Conservation (phyloP, 2,329 filamentous ascomycete genomes). For the Botrytis medusae region DNA sequence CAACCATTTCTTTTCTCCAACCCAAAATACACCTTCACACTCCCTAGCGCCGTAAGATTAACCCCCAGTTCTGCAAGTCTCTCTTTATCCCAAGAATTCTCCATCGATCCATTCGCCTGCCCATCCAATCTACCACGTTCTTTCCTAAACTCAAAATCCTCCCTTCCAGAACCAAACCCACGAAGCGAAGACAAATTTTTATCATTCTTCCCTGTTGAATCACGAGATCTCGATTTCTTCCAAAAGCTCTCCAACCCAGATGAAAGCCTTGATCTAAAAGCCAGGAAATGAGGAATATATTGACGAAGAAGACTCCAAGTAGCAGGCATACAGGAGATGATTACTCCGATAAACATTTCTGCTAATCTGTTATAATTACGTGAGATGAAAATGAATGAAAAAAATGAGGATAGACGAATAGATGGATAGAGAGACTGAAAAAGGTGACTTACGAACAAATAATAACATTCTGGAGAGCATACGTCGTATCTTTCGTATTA, state of each 20-base stretch:
- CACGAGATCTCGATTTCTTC: neutral
- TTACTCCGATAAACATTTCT: neutral
- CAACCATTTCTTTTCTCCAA: neutral
- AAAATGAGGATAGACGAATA: too few species aligned
- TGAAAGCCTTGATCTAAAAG: neutral
- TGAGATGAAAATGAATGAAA: too few species aligned
- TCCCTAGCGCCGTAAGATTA: neutral
- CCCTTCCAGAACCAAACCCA: neutral
- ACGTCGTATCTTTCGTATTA: neutral
- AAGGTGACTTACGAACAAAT: neutral
- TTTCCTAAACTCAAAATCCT: neutral
- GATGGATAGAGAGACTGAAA: too few species aligned
- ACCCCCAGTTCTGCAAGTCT: neutral
- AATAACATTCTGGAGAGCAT: neutral
- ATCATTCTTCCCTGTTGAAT: neutral
- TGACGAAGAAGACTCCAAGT: neutral
- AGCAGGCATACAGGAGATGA: neutral
- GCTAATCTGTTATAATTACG: too few species aligned
- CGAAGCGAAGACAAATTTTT: accelerated
- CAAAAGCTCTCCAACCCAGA: neutral
- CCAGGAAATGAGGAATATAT: neutral
- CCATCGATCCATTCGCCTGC: neutral
- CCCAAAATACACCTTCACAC: neutral
- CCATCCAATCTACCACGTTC: neutral
- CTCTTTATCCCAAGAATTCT: neutral